Base-by-base conservation (phyloP, 768 basidiomycete species). In the Termitomyces sp. region DNA sequence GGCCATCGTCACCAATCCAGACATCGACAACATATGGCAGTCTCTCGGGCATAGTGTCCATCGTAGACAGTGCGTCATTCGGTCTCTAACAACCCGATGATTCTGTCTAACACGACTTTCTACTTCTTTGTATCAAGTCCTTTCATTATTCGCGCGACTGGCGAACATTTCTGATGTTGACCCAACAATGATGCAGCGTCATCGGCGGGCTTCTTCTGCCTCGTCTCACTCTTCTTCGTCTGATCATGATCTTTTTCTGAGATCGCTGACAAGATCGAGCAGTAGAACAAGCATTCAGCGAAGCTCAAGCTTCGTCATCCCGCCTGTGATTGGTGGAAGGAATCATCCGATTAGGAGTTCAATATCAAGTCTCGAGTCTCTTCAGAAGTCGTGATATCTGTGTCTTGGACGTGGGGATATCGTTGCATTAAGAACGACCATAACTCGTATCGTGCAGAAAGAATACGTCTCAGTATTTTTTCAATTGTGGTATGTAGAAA, bases 131-230 rank as follows among this genome's bases (percentile, higher is more conserved):
- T 14, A 40, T 49, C 37, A 58, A 90, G 90, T 91, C 49, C 80
- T 93, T 28, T 89, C 89, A 3, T 72, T 89, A 28, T 93, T 93
- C 65, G 91, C 89, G 0, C 85, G 79, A 46, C 69, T 87, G 43
- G 89, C 87, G 50, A 84, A 87, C 58, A 78, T 93, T 37, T 75
- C 84, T 2, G 79, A 87, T 60, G 79, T 92, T 37, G 90, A 93
- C 64, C 91, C 91, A 17, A 83, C 82, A 2, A 80, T 79, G 50
- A 89, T 89, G 78, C 86, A 86, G 67, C 84, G 88, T 42, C 89
- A 89, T 64, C 85, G 91, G 2, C 82, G 89, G 21, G 86, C 87
- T 3, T 90, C 89, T 0, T 90, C 88, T 0, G 69, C 85, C 3
- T 87, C 88, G 3, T 85, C 85, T 1, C 75, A 78, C 7, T 76